phyloP scores from a whole-genome alignment of 257 asterid species.

The Cinchona pubescens region DNA sequence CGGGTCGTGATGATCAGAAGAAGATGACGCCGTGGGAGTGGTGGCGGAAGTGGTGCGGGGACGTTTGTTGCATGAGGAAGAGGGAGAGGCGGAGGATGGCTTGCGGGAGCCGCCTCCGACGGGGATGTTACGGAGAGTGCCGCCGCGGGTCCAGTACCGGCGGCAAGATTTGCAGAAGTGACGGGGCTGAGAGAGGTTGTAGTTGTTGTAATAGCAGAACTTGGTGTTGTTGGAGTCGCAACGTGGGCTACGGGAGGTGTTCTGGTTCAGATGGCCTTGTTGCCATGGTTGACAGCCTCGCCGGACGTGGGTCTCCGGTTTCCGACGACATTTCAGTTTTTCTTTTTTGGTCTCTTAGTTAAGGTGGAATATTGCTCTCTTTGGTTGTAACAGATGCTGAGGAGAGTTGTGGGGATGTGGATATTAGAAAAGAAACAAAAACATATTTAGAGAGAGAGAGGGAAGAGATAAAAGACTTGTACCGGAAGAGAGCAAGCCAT shows the following conservation, averaged over 20 bases:
- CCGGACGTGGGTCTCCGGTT: conserved; percentile 28
- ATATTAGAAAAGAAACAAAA: conserved; percentile 20
- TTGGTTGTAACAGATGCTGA: conserved; percentile 16
- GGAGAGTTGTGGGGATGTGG: background rate
- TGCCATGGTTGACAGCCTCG: conserved; percentile 19
- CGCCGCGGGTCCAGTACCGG: conserved; percentile 65
- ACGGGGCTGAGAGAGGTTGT: conserved; percentile 61
- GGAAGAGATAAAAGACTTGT: conserved; percentile 3
- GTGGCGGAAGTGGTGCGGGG: conserved; percentile 22
- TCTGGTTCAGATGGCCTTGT: conserved; percentile 34
- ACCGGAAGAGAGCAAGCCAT: conserved; percentile 7
- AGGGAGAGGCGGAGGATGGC: conserved; percentile 26
- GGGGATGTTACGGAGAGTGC: conserved; percentile 53
- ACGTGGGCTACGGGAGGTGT: conserved; percentile 53
- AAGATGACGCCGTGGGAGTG: background rate
- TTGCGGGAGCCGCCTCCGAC: conserved; percentile 58
- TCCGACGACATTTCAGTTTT: conserved; percentile 26
- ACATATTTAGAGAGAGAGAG: background rate
- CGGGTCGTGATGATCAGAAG: conserved; percentile 16
- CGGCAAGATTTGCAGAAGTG: conserved; percentile 61
- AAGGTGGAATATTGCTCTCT: conserved; percentile 8
- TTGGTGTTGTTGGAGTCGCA: conserved; percentile 55
- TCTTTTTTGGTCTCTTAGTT: conserved; percentile 2
- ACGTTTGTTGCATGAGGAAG: conserved; percentile 42
- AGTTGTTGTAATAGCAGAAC: conserved; percentile 67